phyloP scores from a whole-genome alignment of 192 early-diverging fungal genomes.

The Irineochytrium annulatum region DNA sequence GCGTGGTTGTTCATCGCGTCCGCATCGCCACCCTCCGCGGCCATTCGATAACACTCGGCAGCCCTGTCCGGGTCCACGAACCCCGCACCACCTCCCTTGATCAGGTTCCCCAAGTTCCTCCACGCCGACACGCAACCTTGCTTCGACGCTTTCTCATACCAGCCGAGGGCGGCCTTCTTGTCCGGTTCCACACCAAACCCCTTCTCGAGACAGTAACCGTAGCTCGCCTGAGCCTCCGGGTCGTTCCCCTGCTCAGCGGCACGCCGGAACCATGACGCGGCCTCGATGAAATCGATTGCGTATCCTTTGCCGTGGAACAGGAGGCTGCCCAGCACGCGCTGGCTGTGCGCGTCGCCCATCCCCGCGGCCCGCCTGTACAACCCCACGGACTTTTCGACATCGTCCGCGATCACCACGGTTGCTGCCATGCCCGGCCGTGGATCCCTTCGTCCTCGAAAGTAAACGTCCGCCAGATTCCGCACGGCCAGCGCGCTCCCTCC shows the following conservation, averaged over 20 bases:
- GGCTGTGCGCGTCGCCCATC: conserved; percentile 51
- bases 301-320: conserved; percentile 33
- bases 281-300: neutral
- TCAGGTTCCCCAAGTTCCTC: conserved; percentile 50
- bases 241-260: neutral
- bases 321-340: conserved; percentile 43
- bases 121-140: conserved; percentile 53
- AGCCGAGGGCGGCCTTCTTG: conserved; percentile 40
- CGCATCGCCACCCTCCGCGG: conserved; percentile 18
- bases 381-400: neutral
- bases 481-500: conserved; percentile 11
- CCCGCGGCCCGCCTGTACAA: neutral
- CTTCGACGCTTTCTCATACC: conserved; percentile 46
- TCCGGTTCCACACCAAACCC: too few relatives aligned
- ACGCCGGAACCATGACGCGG: neutral
- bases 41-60: conserved; percentile 39
- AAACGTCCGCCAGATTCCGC: conserved; percentile 18
- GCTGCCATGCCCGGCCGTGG: too few relatives aligned
- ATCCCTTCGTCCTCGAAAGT: too few relatives aligned
- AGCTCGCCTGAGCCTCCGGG: neutral
- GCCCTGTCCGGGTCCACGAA: too few relatives aligned
- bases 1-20: conserved; percentile 21
- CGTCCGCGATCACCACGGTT: neutral
- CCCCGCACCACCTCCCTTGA: conserved; percentile 48
- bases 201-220: conserved; percentile 61